Conservation (phyloP, 768 basidiomycete genomes). For the Leccinellum albellum region DNA sequence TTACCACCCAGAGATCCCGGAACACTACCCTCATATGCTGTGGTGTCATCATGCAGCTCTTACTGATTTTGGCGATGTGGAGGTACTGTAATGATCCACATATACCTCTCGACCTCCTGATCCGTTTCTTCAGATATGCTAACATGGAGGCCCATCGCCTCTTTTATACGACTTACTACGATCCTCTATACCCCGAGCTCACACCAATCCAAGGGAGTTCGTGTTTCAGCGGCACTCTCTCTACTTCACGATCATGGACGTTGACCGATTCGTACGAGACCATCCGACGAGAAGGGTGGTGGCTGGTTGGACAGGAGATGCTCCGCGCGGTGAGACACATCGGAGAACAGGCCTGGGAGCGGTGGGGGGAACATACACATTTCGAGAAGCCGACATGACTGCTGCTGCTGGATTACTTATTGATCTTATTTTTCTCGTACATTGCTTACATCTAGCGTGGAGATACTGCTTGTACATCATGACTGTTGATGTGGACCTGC, state of each 20-base stretch:
- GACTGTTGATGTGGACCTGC: neutral
- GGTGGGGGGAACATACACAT: conserved; percentile 34
- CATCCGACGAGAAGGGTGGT: conserved; percentile 40
- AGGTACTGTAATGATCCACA: conserved; percentile 38
- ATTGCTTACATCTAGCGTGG: conserved; percentile 7
- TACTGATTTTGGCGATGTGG: conserved; percentile 52
- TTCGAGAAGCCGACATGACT: conserved; percentile 31
- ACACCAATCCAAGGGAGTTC: conserved; percentile 42
- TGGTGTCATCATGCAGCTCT: conserved; percentile 40
- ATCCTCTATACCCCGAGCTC: conserved; percentile 73
- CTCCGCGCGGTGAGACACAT: conserved; percentile 38
- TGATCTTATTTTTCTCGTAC: conserved; percentile 15
- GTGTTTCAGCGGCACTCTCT: conserved; percentile 30
- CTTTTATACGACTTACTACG: conserved; percentile 74
- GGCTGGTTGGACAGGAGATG: conserved; percentile 34
- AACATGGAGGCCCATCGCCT: conserved; percentile 48
- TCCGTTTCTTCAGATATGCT: conserved; percentile 35
- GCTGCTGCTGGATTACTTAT: conserved; percentile 11
- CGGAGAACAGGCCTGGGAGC: conserved; percentile 42
- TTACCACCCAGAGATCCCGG: conserved; percentile 15
- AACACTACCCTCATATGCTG: conserved; percentile 34
- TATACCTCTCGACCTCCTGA: conserved; percentile 8
- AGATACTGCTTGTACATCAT: conserved; percentile 17
- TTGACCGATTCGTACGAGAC: conserved; percentile 35
- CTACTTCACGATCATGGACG: conserved; percentile 38